Evolutionary conservation across 2,329 filamentous ascomycete species (phyloP).

Genomic region (Colletotrichum paranaense): DNA sequence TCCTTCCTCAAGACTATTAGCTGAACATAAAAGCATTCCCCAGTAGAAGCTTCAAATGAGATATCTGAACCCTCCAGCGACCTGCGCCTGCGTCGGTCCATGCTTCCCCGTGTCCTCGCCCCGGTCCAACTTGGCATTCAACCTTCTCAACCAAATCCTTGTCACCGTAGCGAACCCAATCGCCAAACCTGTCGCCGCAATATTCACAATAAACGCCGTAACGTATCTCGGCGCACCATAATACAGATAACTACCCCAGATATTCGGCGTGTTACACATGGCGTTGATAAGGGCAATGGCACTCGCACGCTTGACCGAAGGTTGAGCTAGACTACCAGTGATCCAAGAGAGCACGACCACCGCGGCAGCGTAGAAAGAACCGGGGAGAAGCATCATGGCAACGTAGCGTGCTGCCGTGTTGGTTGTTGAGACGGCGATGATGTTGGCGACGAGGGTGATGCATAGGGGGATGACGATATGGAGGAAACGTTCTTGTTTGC

Average conservation of each 20-base stretch:
- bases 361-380: conserved; percentile 41
- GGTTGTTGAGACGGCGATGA: conserved; percentile 74
- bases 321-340: conserved; percentile 40
- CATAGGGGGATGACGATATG: conserved; percentile 73
- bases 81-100: conserved; percentile 42
- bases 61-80: conserved; percentile 42
- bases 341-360: conserved; percentile 45
- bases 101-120: conserved; percentile 41
- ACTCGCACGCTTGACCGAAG: conserved; percentile 40
- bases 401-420: conserved; percentile 72
- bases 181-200: conserved; percentile 41
- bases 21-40: too few relatives aligned
- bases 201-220: conserved; percentile 43
- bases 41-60: conserved; percentile 17
- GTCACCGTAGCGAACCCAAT: conserved; percentile 42
- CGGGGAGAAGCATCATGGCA: conserved; percentile 53
- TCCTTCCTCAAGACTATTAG: not conserved
- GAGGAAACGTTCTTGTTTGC: conserved; percentile 76
- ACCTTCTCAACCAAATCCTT: conserved; percentile 40
- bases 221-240: conserved; percentile 41
- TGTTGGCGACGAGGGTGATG: conserved; percentile 72
- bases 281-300: conserved; percentile 45
- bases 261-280: conserved; percentile 43
- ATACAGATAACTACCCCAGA: conserved; percentile 44
- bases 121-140: conserved; percentile 43